A percentile compares a stretch with the other conserved stretches of the same genome.
These are phyloP conservation scores for Eremomyces bilateralis DNA, from an alignment of 495 filamentous ascomycete species.

Conservation along the genomic window DNA sequence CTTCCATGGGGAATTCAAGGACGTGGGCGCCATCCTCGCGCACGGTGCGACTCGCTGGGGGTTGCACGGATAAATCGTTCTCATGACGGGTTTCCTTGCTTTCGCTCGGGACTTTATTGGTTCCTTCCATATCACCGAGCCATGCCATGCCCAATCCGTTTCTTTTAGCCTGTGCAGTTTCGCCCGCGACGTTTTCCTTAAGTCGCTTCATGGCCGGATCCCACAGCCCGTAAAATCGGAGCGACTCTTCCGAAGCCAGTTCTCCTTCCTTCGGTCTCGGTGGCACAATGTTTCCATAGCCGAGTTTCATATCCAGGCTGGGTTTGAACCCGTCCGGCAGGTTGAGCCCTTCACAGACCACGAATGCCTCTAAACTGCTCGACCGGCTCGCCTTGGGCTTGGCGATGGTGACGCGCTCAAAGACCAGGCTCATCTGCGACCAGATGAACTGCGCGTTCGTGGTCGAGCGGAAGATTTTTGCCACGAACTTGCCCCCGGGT, in stretches of 20 bases:
- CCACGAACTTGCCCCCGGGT: slow-evolving; percentile 87
- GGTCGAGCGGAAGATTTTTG: slow-evolving; percentile 91
- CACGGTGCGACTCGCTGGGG: slow-evolving; percentile 2
- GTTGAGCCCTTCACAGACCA: slow-evolving; percentile 77
- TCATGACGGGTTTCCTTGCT: no score
- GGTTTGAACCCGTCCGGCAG: slow-evolving; percentile 34
- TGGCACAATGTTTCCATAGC: slow-evolving; percentile 17
- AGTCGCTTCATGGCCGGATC: background rate
- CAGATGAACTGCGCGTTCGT: slow-evolving; percentile 84
- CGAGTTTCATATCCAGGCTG: slow-evolving; percentile 32
- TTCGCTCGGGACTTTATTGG: no score
- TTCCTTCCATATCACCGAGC: no score
- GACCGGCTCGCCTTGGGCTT: slow-evolving; percentile 84
- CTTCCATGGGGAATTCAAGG: slow-evolving; percentile 27
- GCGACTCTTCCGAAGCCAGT: no score
- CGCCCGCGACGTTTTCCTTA: no score
- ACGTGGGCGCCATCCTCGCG: slow-evolving; percentile 33
- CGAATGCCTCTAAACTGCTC: slow-evolving; percentile 88
- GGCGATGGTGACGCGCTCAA: slow-evolving; percentile 67
- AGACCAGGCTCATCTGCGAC: slow-evolving; percentile 77
- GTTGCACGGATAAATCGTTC: no score
- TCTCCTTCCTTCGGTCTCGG: no score
- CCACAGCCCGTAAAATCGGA: no score
- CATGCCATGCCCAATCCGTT: no score
- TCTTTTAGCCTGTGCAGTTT: slow-evolving; percentile 5